Evolutionary conservation across 441 rosid genomes (phyloP), one percentile per base, ranked within the genome.

Genomic region (Euphorbia corollata): DNA sequence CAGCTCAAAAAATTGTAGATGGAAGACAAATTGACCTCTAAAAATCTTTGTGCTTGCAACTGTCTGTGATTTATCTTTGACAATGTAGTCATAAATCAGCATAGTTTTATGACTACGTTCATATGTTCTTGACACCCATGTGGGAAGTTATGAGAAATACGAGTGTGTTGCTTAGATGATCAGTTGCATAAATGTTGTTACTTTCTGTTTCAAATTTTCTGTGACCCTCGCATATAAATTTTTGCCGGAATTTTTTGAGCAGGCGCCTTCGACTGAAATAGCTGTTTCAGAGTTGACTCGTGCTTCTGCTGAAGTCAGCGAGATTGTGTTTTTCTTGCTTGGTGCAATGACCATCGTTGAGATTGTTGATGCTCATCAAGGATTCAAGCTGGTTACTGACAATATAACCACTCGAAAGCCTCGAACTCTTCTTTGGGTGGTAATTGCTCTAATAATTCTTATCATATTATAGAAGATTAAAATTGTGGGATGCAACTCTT

Each of bases 321-420:
- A 90, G 74, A 90, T 93, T 64, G 98, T 93, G 2, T 90, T 93
- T 71, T 93, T 93, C 86, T 72, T 93, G 79, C 96, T 93, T 11
- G 99, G 98, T 15, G 99, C 99, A 32, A 93, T 93, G 99, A 93
- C 97, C 51, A 89, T 93, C 30, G 97, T 89, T 41, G 93, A 93
- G 87, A 93, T 91, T 64, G 90, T 91, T 64, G 99, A 93, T 79
- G 96, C 97, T 62, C 97, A 93, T 82, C 97, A 93, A 86, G 99
- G 97, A 67, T 93, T 93, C 83, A 93, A 93, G 84, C 82, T 93
- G 61, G 97, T 91, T 69, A 93, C 97, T 16, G 99, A 93, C 81
- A 87, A 83, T 76, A 93, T 91, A 70, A 93, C 95, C 45, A 85
- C 99, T 80, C 83, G 95, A 78, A 89, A 87, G 70, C 96, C 93